Evolutionary conservation across 2,329 filamentous ascomycete species (phyloP).

Genomic region (Ophiocordyceps camponoti-floridani): DNA sequence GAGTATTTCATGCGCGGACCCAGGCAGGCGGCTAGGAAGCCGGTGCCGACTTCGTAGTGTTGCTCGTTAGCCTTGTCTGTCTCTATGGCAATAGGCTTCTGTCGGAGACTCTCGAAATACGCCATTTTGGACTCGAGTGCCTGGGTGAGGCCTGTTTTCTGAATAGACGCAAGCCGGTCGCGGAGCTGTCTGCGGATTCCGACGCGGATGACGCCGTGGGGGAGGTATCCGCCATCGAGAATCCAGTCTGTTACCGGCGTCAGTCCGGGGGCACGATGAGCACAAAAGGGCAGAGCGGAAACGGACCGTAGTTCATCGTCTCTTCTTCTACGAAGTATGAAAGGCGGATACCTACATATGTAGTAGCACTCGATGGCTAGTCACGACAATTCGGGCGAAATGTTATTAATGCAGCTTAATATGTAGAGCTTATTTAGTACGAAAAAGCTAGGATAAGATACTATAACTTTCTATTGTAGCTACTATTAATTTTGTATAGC

Average conservation of each 20-base stretch:
- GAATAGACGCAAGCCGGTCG: constrained; percentile 38
- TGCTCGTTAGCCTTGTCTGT: constrained; percentile 47
- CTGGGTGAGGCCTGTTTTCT: constrained; percentile 30
- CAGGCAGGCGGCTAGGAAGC: constrained; percentile 40
- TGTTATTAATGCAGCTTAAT: too few species aligned
- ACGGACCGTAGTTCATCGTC: constrained; percentile 5
- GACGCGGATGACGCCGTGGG: constrained; percentile 40
- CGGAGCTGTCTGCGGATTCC: constrained; percentile 49
- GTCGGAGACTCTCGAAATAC: constrained; percentile 41
- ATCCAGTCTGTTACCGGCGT: constrained; percentile 28
- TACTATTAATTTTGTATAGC: too few species aligned
- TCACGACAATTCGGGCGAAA: background rate
- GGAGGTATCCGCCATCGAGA: constrained; percentile 48
- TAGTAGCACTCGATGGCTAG: too few species aligned
- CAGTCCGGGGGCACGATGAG: background rate
- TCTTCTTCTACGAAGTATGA: background rate
- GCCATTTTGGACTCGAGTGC: constrained; percentile 42
- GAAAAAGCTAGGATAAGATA: too few species aligned
- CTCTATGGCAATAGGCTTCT: constrained; percentile 48
- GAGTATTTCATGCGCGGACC: constrained; percentile 59
- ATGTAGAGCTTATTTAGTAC: too few species aligned
- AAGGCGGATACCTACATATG: too few species aligned
- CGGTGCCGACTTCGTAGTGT: constrained; percentile 56
- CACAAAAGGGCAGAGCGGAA: too few species aligned
- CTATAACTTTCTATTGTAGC: too few species aligned